Percentiles rank a stretch among this genome's conserved stretches.
These are phyloP conservation scores for Senna tora DNA, from an alignment of 306 rosid species.

Conservation along the genomic window DNA sequence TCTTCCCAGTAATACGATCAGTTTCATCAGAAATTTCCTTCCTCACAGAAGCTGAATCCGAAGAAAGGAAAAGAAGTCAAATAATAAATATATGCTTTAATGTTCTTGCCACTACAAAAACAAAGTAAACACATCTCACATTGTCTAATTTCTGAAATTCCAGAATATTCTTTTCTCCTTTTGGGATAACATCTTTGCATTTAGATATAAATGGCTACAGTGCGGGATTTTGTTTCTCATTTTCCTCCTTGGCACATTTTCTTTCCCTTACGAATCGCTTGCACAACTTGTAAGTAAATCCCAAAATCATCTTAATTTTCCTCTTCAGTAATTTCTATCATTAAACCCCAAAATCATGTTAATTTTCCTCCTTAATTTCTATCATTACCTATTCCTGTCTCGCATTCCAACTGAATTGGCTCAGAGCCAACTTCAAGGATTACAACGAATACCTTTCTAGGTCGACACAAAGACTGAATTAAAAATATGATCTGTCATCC, in stretches of 20 bases:
- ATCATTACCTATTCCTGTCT: neutral
- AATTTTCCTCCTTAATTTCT: neutral
- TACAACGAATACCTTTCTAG: neutral
- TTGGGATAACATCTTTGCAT: neutral
- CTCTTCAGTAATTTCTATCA: neutral
- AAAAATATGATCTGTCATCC: neutral
- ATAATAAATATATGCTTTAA: neutral
- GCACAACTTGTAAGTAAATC: neutral
- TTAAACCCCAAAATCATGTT: neutral
- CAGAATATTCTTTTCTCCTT: neutral
- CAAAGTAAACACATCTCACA: neutral
- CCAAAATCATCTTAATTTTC: neutral
- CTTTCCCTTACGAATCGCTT: neutral
- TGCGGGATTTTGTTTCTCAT: neutral
- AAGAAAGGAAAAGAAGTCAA: conserved; percentile 21
- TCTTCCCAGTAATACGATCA: conserved; percentile 93
- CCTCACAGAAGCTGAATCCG: conserved; percentile 78
- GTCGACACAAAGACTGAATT: neutral
- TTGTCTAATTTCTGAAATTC: neutral
- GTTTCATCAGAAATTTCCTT: conserved; percentile 97
- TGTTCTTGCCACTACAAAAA: neutral
- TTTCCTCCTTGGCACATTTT: neutral
- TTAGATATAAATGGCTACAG: neutral
- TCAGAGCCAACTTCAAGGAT: neutral
- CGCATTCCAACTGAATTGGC: neutral